These are phyloP conservation scores for Tetracentron sinense DNA, from an alignment of 164 flowering plant genomes.

Conservation along the genomic window DNA sequence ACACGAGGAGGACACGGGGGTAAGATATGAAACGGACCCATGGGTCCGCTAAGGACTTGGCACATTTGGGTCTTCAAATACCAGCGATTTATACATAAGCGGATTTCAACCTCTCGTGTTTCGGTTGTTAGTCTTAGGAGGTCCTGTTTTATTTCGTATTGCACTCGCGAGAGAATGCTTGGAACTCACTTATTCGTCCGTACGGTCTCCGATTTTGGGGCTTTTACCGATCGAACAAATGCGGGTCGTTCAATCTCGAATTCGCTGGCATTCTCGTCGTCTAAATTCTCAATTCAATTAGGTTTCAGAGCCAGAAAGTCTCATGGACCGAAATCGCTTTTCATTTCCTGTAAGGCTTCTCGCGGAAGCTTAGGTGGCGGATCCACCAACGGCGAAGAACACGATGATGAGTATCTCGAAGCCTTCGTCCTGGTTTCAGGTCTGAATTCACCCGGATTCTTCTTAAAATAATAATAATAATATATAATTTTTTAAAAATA, in stretches of 20 bases:
- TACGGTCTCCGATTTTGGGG: conserved; percentile 11
- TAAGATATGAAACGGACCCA: too few relatives aligned
- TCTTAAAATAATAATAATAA: too few relatives aligned
- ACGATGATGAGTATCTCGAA: conserved; percentile 33
- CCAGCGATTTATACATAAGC: too few relatives aligned
- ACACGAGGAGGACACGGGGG: too few relatives aligned
- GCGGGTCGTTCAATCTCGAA: conserved; percentile 12
- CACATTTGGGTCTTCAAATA: too few relatives aligned
- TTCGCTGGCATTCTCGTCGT: conserved; percentile 7
- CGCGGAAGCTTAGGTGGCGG: conserved; percentile 20
- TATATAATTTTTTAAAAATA: too few relatives aligned
- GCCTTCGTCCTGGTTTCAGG: conserved; percentile 58
- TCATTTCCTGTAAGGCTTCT: conserved; percentile 32
- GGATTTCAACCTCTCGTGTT: too few relatives aligned
- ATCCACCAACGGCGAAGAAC: conserved; percentile 23
- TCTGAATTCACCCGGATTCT: conserved; percentile 12
- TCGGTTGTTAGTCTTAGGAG: too few relatives aligned
- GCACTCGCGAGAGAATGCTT: conserved; percentile 14
- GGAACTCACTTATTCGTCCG: conserved; percentile 19
- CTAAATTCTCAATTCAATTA: conserved; percentile 14
- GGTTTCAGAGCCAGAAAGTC: conserved; percentile 4
- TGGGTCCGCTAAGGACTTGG: too few relatives aligned
- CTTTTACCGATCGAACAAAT: conserved; percentile 10
- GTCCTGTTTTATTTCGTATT: not conserved
- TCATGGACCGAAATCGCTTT: conserved; percentile 12